Conservation (phyloP, 2,329 filamentous ascomycete species). For the Periconia macrospinosa region DNA sequence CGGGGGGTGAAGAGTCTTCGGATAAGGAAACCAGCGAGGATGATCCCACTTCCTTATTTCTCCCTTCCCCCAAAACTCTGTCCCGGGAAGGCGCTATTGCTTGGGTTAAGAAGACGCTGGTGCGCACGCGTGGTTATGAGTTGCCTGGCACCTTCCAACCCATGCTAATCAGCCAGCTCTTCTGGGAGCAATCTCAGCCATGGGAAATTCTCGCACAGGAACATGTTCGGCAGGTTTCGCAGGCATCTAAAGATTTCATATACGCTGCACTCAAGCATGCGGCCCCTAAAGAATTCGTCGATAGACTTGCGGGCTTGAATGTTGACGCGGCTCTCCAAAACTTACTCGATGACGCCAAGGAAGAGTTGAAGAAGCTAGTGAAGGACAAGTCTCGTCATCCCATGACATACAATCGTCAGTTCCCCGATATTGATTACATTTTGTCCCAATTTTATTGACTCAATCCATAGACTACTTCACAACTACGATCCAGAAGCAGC, state of each 20-base stretch:
- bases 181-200: conserved; percentile 58
- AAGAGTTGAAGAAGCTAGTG: conserved; percentile 52
- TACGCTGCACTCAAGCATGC: conserved; percentile 37
- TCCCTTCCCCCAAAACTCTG: conserved; percentile 20
- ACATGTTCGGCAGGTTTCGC: conserved; percentile 43
- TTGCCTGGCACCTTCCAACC: conserved; percentile 65
- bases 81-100: conserved; percentile 44
- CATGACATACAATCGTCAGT: conserved; percentile 55
- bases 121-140: conserved; percentile 55
- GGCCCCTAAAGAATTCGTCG: conserved; percentile 45
- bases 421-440: no score
- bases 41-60: background rate
- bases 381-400: conserved; percentile 51
- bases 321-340: conserved; percentile 47
- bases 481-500: conserved; percentile 22
- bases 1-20: conserved; percentile 9
- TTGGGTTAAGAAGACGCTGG: conserved; percentile 45
- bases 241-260: conserved; percentile 40
- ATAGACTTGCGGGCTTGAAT: conserved; percentile 40
- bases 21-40: background rate
- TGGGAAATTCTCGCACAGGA: conserved; percentile 52
- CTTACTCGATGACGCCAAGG: conserved; percentile 33
- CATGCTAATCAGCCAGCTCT: conserved; percentile 60
- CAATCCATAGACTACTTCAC: conserved; percentile 32
- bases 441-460: no score